Base-by-base conservation (phyloP, 2,329 filamentous ascomycete species). In the Cercospora berteroae region DNA sequence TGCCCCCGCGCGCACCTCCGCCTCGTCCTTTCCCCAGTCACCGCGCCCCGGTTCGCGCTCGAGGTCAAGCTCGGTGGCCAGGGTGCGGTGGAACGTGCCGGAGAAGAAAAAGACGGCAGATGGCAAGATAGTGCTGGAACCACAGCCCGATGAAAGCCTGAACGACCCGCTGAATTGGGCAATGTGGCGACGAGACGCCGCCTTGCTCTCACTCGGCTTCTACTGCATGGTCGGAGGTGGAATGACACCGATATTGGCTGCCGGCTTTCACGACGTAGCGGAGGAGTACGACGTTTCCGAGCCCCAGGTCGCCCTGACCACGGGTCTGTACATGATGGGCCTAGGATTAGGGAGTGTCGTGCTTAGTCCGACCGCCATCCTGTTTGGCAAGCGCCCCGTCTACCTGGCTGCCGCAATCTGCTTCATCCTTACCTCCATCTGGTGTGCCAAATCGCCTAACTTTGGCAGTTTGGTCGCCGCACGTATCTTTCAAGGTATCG, bases 111-210 rank as follows among this genome's bases (percentile, higher is more conserved):
- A 84, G 71, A 97, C 93, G 1, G 80, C 85, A 39, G 90, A 97
- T 77, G 93, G 93, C 16, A 86, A 87, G 69, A 93, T 97, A 74
- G 93, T 98, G 64, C 82, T 98, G 13, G 90, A 96, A 0, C 94
- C 94, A 0, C 94, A 98, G 77, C 94, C 94, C 0, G 93, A 97
- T 67, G 93, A 97, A 61, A 93, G 92, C 0, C 83, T 85, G 61
- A 97, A 98, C 71, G 94, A 98, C 74, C 94, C 94, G 1, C 81
- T 98, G 65, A 98, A 98, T 77, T 98, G 94, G 94, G 89, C 91
- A 0, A 81, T 85, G 6, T 92, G 92, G 89, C 87, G 92, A 48
- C 85, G 94, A 78, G 93, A 98, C 78, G 79, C 85, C 25, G 92
- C 94, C 0, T 80, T 98, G 69, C 74, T 96, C 0, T 94, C 90